Base-by-base conservation (phyloP, 257 asterid species). In the Leonotis leonurus region DNA sequence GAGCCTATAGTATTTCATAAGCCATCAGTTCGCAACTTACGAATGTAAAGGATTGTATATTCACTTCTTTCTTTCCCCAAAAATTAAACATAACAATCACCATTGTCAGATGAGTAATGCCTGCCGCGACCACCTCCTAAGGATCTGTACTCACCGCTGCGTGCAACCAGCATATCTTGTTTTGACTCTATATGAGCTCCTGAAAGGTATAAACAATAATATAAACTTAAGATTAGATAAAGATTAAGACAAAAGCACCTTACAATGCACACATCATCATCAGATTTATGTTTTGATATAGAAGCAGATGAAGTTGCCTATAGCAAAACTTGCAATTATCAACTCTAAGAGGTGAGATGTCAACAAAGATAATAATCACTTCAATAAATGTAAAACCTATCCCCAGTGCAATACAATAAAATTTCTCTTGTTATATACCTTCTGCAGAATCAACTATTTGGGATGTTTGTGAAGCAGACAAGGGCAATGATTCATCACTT, bases 401-500 rank as follows among this genome's bases (percentile, higher is more conserved):
- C 58, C 12, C 49, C 76, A 62, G 21, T 5, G 41, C n/a, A n/a
- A n/a, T n/a, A n/a, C n/a, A n/a, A n/a, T n/a, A n/a, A 55, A 65
- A 59, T 5, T 22, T 16, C 26, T n/a, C 22, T 14, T 53, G 30
- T 32, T 68, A 70, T 35, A 67, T 50, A 83, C 95, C 97, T 85
- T 87, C 97, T 17, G 77, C 70, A 68, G 79, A 65, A 72, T 87
- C 88, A 44, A 37, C 67, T 22, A 69, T 74, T 73, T 79, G 82
- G 51, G 85, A 66, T 52, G 90, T 57, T 64, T 82, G 91, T 55
- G 86, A 82, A 60, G 86, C 68, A 21, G 86, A 73, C 14, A 85
- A 83, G 60, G 92, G 79, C 57, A 81, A 76, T 13, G 95, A 81
- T 30, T 79, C 93, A 39, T 79, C 86, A 77, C 85, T 85, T 50